Evolutionary conservation across 176 grass and related monocot species (phyloP), one percentile per base, ranked within the genome.

Genomic region (Musa schizocarpa): DNA sequence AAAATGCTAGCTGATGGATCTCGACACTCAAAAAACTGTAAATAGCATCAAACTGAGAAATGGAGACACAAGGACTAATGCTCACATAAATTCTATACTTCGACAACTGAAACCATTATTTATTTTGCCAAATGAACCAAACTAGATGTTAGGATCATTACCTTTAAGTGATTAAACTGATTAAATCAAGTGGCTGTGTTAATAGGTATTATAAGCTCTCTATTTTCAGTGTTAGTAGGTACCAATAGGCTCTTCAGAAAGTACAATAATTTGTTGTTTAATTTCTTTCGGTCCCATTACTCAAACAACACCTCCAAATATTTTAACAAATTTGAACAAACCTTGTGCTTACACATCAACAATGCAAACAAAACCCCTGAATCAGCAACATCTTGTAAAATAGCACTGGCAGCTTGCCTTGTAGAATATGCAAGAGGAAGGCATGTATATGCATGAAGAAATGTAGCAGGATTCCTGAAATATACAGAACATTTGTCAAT

Each of bases 371-470:
- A 29, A 86, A 99, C 89, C 75, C 96, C 91, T 29, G 91, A 99
- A 83, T 92, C 96, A 25, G 96, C 86, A 86, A 94, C 69, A 76
- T 99, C 96, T 82, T 99, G 96, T 81, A 99, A 89, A 85, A 89
- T 86, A 52, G 88, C 86, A 19, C 82, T 83, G 76, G 95, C 88
- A 13, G 85, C 91, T 88, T 89, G 90, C 75, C 95, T 99, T 78
- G 84, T 99, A 79, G 88, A 56, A 81, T 86, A 89, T n/a, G 86
- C 71, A 51, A 99, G 88, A 53, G 90, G 95, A 79, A 99, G 84
- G 77, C 90, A 99, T 64, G 95, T 99, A 59, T 99, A 99, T 66
- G 91, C 90, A 88, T 99, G 90, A 86, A 99, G 90, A 93, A 99
- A 99, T 71, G 96, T 85, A 11, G 96, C 91, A 76, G 91, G 96